Evolutionary conservation across 2,329 filamentous ascomycete genomes (phyloP), one percentile per base, ranked within the genome.

Genomic region (Xylariaceae sp.): DNA sequence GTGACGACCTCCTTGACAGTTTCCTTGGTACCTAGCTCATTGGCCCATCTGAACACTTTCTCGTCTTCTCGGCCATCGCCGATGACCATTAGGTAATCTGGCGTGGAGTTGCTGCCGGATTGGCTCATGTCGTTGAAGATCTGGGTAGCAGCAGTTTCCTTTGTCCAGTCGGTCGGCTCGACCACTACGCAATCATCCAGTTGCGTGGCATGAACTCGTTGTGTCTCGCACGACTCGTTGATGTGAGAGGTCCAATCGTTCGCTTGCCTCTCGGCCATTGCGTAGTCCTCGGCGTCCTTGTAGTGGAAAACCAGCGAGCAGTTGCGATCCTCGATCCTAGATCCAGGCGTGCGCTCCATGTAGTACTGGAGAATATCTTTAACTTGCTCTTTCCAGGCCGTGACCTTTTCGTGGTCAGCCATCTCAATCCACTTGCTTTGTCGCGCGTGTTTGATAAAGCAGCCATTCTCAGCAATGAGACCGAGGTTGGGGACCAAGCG

Each of bases 1-100:
- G 89, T 94, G 41, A 83, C 78, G 4, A 92, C 84, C 35, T 86
- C 70, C 31, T 77, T 62, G 27, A 88, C 70, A 3, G 63, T 61
- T 13, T 72, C 70, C 7, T 71, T 62, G 3, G 72, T 68, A 15
- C 70, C 69, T 9, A 94, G 64, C 31, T 76, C 70, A 60, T 95
- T 94, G 13, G 90, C 92, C 90, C 92, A 96, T 42, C 80, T 80
- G 64, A 94, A 96, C 14, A 94, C 83, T 47, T 86, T 83, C 55
- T 96, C 90, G 45, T 96, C 92, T 47, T 95, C 90, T 19, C 90
- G 80, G 26, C 89, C 87, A 52, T 95, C 89, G 23, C 90, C 90
- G 21, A 89, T 76, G 5, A 94, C 84, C 64, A 95, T 77, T 36
- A 96, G 61, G 58, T 95, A 96, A 54, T 95, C 87, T 1, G 87